Base-by-base conservation (phyloP, 495 filamentous ascomycete species). In the Penicillium cataractarum region DNA sequence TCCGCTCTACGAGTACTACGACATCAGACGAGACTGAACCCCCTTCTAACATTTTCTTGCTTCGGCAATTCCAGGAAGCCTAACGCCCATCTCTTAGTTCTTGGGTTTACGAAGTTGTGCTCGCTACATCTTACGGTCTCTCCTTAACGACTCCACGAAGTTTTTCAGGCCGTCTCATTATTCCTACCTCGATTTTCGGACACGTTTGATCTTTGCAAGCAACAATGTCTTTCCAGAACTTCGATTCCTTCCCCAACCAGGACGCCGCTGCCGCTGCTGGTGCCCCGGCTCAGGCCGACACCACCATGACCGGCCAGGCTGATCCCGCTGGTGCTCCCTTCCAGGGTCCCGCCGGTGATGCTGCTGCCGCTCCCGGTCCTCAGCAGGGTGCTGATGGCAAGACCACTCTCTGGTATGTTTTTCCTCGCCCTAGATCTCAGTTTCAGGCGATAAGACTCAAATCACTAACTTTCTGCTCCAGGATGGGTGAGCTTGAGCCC, bases 401-500 rank as follows among this genome's bases (percentile, higher is more conserved):
- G 85, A 93, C 90, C 33, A 93, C 90, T 31, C 84, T 93, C 63
- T 93, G 90, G 90, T 92, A 83, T 65, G 89, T 57, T 53, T 29
- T n/a, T n/a, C n/a, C n/a, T n/a, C n/a, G n/a, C n/a, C n/a, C n/a
- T n/a, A n/a, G n/a, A n/a, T n/a, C n/a, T n/a, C n/a, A n/a, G n/a
- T n/a, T n/a, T n/a, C n/a, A n/a, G n/a, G n/a, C n/a, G 19, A 12
- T 8, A 24, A 52, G 49, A 40, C 57, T 26, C 49, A 24, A 29
- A 24, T 55, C 19, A 39, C 56, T 69, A 46, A 72, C 35, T 61
- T 27, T 57, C 3, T 59, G n/a, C 55, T 33, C 49, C 26, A 92
- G 93, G 95, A 99, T 99, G 95, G 95, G 95, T 61, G 95, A 99
- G 74, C 89, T 99, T 69, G 95, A 98, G 76, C 92, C 92, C 3